Base-by-base conservation (phyloP, 2,329 filamentous ascomycete species). In the Cercospora sp. region DNA sequence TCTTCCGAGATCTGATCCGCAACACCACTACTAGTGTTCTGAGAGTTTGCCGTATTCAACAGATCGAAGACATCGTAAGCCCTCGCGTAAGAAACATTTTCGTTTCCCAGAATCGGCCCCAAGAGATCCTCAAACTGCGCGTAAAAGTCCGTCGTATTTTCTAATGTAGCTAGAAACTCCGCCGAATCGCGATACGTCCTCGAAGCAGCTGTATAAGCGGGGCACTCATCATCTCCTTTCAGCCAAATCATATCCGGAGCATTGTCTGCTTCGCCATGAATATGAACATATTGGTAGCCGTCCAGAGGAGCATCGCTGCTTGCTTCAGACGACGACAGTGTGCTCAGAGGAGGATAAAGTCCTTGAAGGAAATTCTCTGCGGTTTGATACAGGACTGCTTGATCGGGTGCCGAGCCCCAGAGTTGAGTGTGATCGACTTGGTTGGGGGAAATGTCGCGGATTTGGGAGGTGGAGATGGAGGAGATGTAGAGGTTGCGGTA, bases 31-130 rank as follows among this genome's bases (percentile, higher is more conserved):
- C 64, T 42, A 1, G 33, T 30, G 33, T 69, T 69, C 16, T 68
- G 66, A 5, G 36, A 30, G 20, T 58, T 51, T 16, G 67, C 67
- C 8, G 64, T 66, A 20, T 66, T 63, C n/a, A 69, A 23, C 20
- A 69, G 31, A 36, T 66, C 64, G 10, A 68, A 68, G 8, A 68
- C 63, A 51, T 68, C 60, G 39, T 66, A 66, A 3, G 66, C 66
- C n/a, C 48, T 55, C 20, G 45, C 58, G n/a, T 58, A 68, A 1
- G 63, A 57, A 28, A 68, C 63, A n/a, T 68, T 68, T 13, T 62
- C 57, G 1, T 23, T 26, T 3, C 66, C 66, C 9, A 68, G 20
- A 42, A 65, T 68, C 16, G 16, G 10, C 3, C 57, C 58, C 3
- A 68, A 42, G 5, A 65, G 33, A 5, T 42, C 26, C 5, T 42